phyloP scores from a whole-genome alignment of 768 basidiomycete genomes.

The Kwoniella sp. region DNA sequence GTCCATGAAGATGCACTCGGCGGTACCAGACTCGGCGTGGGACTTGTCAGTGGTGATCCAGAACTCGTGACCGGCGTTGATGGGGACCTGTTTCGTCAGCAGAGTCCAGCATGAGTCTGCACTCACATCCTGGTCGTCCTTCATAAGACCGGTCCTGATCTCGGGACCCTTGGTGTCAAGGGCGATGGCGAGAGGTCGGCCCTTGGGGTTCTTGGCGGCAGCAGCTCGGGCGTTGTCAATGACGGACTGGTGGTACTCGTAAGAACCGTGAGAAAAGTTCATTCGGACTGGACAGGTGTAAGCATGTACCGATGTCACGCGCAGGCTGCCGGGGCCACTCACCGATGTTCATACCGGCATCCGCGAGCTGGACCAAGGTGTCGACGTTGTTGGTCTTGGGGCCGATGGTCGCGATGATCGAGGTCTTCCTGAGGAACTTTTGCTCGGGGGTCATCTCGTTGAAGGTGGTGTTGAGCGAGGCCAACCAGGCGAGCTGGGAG shows the following conservation, averaged over 20 bases:
- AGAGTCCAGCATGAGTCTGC: no score
- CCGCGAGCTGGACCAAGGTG: conserved; percentile 73
- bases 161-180: conserved; percentile 99
- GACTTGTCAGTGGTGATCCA: conserved; percentile 76
- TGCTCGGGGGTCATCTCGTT: conserved; percentile 70
- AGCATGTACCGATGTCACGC: neutral
- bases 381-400: conserved; percentile 92
- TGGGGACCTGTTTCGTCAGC: no score
- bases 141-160: conserved; percentile 94
- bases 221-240: conserved; percentile 93
- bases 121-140: conserved; percentile 75
- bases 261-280: conserved; percentile 99
- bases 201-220: conserved; percentile 64
- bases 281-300: conserved; percentile 72
- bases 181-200: conserved; percentile 94
- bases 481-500: conserved; percentile 84
- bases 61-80: conserved; percentile 91
- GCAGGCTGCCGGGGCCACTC: conserved; percentile 45
- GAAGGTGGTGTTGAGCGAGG: conserved; percentile 69
- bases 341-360: conserved; percentile 98
- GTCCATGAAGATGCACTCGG: conserved; percentile 84
- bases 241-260: conserved; percentile 98
- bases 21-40: conserved; percentile 72
- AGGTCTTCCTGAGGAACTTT: conserved; percentile 89
- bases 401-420: conserved; percentile 99